Evolutionary conservation across 345 rosid genomes (phyloP).

Genomic region (Hypericum androsaemum): DNA sequence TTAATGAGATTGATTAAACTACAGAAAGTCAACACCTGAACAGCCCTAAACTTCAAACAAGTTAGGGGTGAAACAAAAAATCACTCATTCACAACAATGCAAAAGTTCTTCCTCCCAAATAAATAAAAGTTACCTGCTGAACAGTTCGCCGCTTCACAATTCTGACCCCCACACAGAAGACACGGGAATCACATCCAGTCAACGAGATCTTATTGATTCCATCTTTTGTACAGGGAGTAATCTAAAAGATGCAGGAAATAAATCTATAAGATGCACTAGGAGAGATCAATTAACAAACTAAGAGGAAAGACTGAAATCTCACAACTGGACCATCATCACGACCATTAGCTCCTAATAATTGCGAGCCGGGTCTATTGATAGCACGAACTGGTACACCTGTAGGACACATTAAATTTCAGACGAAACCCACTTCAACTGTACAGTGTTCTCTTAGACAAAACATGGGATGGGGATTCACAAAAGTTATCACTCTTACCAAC

Average conservation of each 20-base stretch:
- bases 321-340: slow-evolving; percentile 98
- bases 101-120: background rate
- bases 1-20: too few species aligned
- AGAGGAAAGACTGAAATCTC: slow-evolving; percentile 23
- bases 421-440: too few species aligned
- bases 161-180: slow-evolving; percentile 86
- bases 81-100: background rate
- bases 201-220: slow-evolving; percentile 75
- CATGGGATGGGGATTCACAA: too few species aligned
- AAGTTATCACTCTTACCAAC: too few species aligned
- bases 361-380: slow-evolving; percentile 81
- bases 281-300: background rate
- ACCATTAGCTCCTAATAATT: slow-evolving; percentile 81
- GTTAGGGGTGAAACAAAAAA: background rate
- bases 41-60: too few species aligned
- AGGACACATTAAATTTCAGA: background rate
- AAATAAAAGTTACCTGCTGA: slow-evolving; percentile 49
- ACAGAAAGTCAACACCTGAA: too few species aligned
- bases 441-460: too few species aligned
- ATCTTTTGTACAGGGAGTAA: slow-evolving; percentile 57
- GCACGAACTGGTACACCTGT: slow-evolving; percentile 67
- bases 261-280: slow-evolving; percentile 3
- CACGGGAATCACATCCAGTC: slow-evolving; percentile 74
- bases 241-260: slow-evolving; percentile 34
- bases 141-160: slow-evolving; percentile 63